Conservation (phyloP, 73 alveolate species). For the Paramecium bursaria region DNA sequence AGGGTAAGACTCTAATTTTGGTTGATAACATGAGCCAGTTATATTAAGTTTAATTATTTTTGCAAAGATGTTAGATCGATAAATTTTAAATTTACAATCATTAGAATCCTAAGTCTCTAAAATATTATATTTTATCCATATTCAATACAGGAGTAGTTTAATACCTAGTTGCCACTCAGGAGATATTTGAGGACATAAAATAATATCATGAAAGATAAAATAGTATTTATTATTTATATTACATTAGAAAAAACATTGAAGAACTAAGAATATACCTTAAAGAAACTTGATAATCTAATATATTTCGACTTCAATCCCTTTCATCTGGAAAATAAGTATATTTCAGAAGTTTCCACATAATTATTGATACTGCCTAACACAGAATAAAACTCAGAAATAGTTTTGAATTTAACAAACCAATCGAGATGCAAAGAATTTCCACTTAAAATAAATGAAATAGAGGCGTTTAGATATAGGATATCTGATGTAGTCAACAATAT, state of each 20-base stretch:
- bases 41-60: conserved; percentile 20
- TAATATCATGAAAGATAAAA: conserved; percentile 62
- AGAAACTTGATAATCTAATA: conserved; percentile 60
- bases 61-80: conserved; percentile 24
- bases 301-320: conserved; percentile 35
- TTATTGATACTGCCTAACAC: not conserved
- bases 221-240: too few species aligned
- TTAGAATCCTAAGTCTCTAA: conserved; percentile 63
- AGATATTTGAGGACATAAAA: conserved; percentile 46
- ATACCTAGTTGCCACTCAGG: conserved; percentile 48
- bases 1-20: conserved; percentile 50
- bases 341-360: not conserved
- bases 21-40: conserved; percentile 4
- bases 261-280: conserved; percentile 49
- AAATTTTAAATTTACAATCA: conserved; percentile 60
- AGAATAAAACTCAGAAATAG: conserved; percentile 59
- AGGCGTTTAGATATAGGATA: conserved; percentile 66
- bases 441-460: conserved; percentile 61
- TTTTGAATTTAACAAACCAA: conserved; percentile 30
- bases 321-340: conserved; percentile 1
- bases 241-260: not conserved
- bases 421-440: conserved; percentile 64
- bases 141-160: conserved; percentile 68
- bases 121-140: conserved; percentile 58
- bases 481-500: conserved; percentile 39